phyloP scores from a whole-genome alignment of 2,329 filamentous ascomycete species.

The Scedosporium apiospermum region DNA sequence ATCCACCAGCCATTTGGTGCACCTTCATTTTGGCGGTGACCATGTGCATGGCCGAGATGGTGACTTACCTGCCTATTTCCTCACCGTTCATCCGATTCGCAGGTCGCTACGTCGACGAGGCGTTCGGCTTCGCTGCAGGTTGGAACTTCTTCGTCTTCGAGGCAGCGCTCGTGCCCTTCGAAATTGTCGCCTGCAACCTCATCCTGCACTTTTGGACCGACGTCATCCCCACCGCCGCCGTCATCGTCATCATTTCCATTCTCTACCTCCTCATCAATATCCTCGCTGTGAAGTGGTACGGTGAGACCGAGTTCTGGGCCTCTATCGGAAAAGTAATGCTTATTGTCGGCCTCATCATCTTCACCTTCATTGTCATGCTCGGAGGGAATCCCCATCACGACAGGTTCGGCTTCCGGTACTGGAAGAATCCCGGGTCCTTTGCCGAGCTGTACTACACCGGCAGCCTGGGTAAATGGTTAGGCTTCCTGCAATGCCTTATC shows the following conservation, averaged over 20 bases:
- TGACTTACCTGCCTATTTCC: conserved; percentile 65
- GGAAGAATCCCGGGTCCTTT: conserved; percentile 61
- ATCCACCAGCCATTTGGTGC: conserved; percentile 39
- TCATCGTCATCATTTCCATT: conserved; percentile 45
- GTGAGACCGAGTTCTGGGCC: conserved; percentile 68
- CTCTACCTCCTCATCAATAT: conserved; percentile 53
- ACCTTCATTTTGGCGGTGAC: conserved; percentile 51
- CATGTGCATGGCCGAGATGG: conserved; percentile 63
- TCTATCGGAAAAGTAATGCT: conserved; percentile 64
- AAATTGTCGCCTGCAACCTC: conserved; percentile 55
- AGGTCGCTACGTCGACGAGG: conserved; percentile 64
- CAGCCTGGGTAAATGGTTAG: conserved; percentile 60
- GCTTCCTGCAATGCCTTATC: conserved; percentile 68
- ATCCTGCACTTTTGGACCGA: conserved; percentile 57
- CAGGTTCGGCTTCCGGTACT: conserved; percentile 61
- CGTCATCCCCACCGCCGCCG: conserved; percentile 46
- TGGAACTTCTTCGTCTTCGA: conserved; percentile 70
- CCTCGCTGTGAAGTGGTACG: conserved; percentile 64
- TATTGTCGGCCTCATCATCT: conserved; percentile 61
- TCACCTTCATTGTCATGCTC: conserved; percentile 76
- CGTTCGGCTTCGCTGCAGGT: conserved; percentile 62
- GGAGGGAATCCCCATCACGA: conserved; percentile 70
- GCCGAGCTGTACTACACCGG: conserved; percentile 55
- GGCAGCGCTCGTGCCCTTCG: conserved; percentile 57
- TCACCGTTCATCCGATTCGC: conserved; percentile 73